phyloP scores from a whole-genome alignment of 2,329 filamentous ascomycete genomes.

The Sporothrix humicola region DNA sequence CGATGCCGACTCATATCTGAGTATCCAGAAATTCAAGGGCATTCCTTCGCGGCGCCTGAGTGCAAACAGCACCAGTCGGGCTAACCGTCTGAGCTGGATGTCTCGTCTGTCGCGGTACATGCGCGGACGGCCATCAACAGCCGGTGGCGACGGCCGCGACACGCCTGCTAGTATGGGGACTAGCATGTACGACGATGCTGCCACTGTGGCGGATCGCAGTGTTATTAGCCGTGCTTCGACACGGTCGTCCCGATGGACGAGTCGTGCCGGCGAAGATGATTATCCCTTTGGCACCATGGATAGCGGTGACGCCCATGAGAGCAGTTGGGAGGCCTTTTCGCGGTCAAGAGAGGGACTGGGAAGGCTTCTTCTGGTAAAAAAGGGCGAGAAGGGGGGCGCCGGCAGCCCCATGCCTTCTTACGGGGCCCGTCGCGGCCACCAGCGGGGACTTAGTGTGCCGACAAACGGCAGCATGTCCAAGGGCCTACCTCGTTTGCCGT shows the following conservation, averaged over 20 bases:
- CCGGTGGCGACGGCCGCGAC: background rate
- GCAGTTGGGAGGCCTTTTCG: slow-evolving; percentile 37
- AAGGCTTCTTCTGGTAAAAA: slow-evolving; percentile 9
- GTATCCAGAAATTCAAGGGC: slow-evolving; percentile 25
- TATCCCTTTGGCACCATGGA: slow-evolving; percentile 21
- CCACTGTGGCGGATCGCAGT: slow-evolving; percentile 13
- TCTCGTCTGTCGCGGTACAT: slow-evolving; percentile 36
- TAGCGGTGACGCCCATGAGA: slow-evolving; percentile 13
- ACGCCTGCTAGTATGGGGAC: background rate
- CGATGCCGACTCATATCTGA: slow-evolving; percentile 19
- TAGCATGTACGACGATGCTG: slow-evolving; percentile 23
- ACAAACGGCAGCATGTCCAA: background rate
- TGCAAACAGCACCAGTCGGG: background rate
- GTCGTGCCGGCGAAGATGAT: slow-evolving; percentile 28
- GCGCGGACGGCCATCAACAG: slow-evolving; percentile 18
- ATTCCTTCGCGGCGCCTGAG: slow-evolving; percentile 15
- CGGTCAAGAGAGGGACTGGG: slow-evolving; percentile 29
- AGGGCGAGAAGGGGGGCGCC: slow-evolving; percentile 1
- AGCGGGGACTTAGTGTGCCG: slow-evolving; percentile 24
- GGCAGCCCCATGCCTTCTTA: background rate
- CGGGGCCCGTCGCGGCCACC: slow-evolving; percentile 8
- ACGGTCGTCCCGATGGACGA: slow-evolving; percentile 37
- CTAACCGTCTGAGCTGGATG: slow-evolving; percentile 37
- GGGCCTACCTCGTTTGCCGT: background rate
- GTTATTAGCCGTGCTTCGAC: slow-evolving; percentile 30